Percentiles rank a stretch among this genome's conserved stretches.
phyloP scores from a whole-genome alignment of 2,329 filamentous ascomycete species.

The Fusarium sp. region DNA sequence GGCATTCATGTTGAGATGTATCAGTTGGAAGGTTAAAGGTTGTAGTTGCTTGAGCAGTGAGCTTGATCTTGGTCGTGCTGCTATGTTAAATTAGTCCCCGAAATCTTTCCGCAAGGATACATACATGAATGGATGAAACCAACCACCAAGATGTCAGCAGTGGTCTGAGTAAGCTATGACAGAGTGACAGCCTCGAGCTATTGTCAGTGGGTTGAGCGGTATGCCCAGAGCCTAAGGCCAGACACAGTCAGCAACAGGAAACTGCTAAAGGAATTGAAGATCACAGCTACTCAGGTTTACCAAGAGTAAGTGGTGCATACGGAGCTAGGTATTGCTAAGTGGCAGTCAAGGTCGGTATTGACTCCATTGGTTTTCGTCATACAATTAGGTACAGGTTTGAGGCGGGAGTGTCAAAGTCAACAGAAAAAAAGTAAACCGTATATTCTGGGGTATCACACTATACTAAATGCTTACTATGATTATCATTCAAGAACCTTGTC shows the following conservation, averaged over 20 bases:
- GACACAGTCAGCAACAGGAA: too few species aligned
- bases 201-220: not conserved
- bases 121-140: accelerated
- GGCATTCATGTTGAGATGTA: conserved; percentile 5
- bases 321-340: too few species aligned
- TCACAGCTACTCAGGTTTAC: too few species aligned
- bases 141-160: not conserved
- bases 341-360: too few species aligned
- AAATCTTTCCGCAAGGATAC: not conserved
- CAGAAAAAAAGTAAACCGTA: not conserved
- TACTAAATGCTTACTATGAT: not conserved
- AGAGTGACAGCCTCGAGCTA: not conserved
- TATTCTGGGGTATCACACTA: conserved; percentile 3
- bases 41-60: accelerated
- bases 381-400: too few species aligned
- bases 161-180: not conserved
- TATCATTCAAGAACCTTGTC: not conserved
- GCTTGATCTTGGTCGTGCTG: accelerated
- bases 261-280: too few species aligned
- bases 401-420: not conserved
- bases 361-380: too few species aligned
- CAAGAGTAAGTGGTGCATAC: too few species aligned
- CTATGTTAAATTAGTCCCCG: not conserved
- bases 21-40: accelerated
- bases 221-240: not conserved